Evolutionary conservation across 192 early-diverging fungal species (phyloP), one percentile per base, ranked within the genome.

Genomic region (Polychytrium aggregatum): DNA sequence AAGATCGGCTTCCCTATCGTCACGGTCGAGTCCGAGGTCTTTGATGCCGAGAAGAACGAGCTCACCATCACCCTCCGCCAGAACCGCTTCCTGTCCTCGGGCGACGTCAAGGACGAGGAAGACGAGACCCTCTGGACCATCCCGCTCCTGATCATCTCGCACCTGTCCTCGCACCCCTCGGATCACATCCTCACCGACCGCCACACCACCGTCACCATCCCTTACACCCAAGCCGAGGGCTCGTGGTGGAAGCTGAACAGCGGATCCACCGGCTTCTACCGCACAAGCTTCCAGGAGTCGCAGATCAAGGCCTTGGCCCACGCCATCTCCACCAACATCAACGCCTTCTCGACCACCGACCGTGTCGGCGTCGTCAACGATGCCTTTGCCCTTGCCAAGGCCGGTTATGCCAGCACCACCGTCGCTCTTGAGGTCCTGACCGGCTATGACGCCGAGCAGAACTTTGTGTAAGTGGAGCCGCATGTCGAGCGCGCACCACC

Each of bases 171-270:
- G 20, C 36, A 29, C 41, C 65, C 79, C 33, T 63, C 79, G 24
- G 28, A 67, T 21, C 64, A 84, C 46, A 64, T 81, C 16, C 55
- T 81, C 11, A 60, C 65, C 26, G 55, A 67, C 20, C 66, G 63
- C 50, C 50, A 45, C n/a, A 64, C 54, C 27, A 48, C 28, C 25
- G 41, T 76, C 34, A 74, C 64, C n/a, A 64, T 76, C 56, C 68
- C 67, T 30, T 76, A 76, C 60, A 37, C 39, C 35, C 42, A 55
- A 33, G 41, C 35, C 10, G 43, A 45, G 17, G 59, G 45, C 44
- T 54, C 75, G 16, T 82, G 81, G 59, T 87, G 76, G 67, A 93
- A 94, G 70, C 72, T 98, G 48, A 98, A 98, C 74, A 62, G 68
- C 34, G 70, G 70, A 44, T 78, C 79, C 35, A 84, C 77, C 26